Conservation (phyloP, 352 stramenopile genomes). For the Phytophthora palmivora region DNA sequence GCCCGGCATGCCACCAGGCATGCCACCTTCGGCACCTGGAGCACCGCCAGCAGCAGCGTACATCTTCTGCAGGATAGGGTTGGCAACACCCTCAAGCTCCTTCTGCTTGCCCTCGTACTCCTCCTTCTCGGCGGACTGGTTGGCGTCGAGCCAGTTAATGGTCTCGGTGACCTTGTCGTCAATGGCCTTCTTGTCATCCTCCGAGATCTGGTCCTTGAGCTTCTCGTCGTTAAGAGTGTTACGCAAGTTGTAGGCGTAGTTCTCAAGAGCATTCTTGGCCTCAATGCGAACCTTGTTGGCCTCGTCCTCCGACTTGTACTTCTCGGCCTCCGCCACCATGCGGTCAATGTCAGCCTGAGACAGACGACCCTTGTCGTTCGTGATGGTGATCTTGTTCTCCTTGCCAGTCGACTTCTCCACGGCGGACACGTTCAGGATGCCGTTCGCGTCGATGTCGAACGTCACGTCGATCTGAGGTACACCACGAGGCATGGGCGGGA, state of each 20-base stretch:
- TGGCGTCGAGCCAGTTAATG: slow-evolving; percentile 98
- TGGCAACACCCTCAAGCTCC: slow-evolving; percentile 86
- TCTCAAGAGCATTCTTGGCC: slow-evolving; percentile 96
- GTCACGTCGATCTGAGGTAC: slow-evolving; percentile 91
- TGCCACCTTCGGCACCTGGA: slow-evolving; percentile 44
- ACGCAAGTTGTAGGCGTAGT: slow-evolving; percentile 94
- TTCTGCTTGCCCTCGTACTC: slow-evolving; percentile 92
- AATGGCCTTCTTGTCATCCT: slow-evolving; percentile 86
- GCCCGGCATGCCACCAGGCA: slow-evolving; percentile 48
- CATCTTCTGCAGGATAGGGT: slow-evolving; percentile 86
- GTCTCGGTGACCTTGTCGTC: slow-evolving; percentile 95
- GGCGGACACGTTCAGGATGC: slow-evolving; percentile 95
- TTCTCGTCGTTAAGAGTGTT: slow-evolving; percentile 95
- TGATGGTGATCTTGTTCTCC: slow-evolving; percentile 98
- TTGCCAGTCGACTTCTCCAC: slow-evolving; percentile 96
- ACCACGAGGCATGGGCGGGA: slow-evolving; percentile 90
- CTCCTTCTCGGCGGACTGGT: slow-evolving; percentile 82
- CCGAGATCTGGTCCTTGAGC: slow-evolving; percentile 92
- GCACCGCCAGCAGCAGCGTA: slow-evolving; percentile 74
- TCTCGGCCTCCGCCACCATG: slow-evolving; percentile 97
- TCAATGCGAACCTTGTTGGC: slow-evolving; percentile 97
- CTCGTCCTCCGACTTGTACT: slow-evolving; percentile 98
- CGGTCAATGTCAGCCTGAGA: slow-evolving; percentile 98
- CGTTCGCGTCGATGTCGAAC: slow-evolving; percentile 91
- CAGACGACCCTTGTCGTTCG: slow-evolving; percentile 97